A percentile compares a stretch with the other conserved stretches of the same genome.
Evolutionary conservation across 2,329 filamentous ascomycete genomes (phyloP).

Genomic region (Allantophomopsis lycopodina): DNA sequence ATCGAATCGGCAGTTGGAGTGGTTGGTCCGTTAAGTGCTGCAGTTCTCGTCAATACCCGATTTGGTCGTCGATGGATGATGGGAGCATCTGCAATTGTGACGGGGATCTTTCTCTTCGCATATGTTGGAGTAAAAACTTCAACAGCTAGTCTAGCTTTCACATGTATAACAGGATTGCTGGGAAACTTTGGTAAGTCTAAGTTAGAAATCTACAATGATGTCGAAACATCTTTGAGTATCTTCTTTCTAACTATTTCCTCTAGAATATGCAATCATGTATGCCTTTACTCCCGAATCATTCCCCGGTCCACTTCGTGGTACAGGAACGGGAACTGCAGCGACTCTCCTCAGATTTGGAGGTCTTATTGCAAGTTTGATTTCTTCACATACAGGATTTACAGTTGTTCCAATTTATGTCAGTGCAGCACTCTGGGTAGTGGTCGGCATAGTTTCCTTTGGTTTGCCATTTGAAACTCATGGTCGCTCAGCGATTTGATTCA

Average conservation of each 20-base stretch:
- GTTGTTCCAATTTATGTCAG: slow-evolving; percentile 28
- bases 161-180: no score
- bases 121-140: no score
- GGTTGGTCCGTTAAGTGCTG: no score
- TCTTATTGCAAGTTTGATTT: slow-evolving; percentile 54
- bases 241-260: no score
- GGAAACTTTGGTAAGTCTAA: no score
- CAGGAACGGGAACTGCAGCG: slow-evolving; percentile 58
- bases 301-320: slow-evolving; percentile 57
- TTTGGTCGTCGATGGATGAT: no score
- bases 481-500: no score
- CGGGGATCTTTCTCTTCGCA: slow-evolving; percentile 35
- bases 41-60: no score
- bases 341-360: slow-evolving; percentile 58
- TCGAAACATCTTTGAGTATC: no score
- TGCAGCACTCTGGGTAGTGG: slow-evolving; percentile 28
- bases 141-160: no score
- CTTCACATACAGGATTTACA: slow-evolving; percentile 25
- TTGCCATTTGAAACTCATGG: slow-evolving; percentile 30
- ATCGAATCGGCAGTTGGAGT: slow-evolving; percentile 68
- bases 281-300: slow-evolving; percentile 69
- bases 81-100: no score
- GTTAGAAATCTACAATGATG: no score
- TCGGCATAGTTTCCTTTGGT: slow-evolving; percentile 25
- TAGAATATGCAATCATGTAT: slow-evolving; percentile 56